Base-by-base conservation (phyloP, 805 yeast species). In the Yarrowia sp. region DNA sequence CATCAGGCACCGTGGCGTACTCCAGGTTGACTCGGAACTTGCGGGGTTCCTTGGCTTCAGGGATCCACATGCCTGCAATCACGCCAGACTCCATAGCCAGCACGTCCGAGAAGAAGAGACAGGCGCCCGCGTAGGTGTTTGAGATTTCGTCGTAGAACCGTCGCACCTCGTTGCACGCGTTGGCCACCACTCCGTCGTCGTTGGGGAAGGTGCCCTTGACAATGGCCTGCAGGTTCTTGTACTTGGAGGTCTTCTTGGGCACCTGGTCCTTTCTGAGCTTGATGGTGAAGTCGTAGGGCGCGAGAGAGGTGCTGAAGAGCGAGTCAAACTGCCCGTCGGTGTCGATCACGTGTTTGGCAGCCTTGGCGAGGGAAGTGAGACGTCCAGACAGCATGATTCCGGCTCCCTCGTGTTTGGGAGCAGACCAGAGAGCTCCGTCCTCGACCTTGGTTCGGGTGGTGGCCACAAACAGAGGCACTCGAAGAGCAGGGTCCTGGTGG, bases 361-460 rank as follows among this genome's bases (percentile, higher is more conserved):
- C 93, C 72, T 91, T 86, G 1, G 97, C 85, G 70, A 95, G 83
- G 0, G 96, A 93, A 0, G 98, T 94, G 71, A 94, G 80, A 79
- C 99, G 87, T 12, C 93, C 84, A 5, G 97, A 92, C 69, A 93
- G 88, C 9, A 97, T 93, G 68, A 90, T 81, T 1, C 85, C 80
- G 42, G 80, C 77, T 2, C 81, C 75, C 14, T 74, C 73, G 26
- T 86, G 87, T 32, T 82, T 76, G 58, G 83, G 83, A 72, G 84
- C 83, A 4, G 94, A 86, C 94, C 97, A 95, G 70, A 91, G 76
- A 58, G 87, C 86, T 55, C 98, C 98, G 12, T 94, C 86, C 5
- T 63, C 67, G 40, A 48, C 45, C 48, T 63, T 63, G 45, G 67
- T 89, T 75, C 87, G 89, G 1, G 97, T 85, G 1, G 89, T 97